These are phyloP conservation scores for Chloranthus sessilifolius DNA, from an alignment of 164 flowering plant genomes.

Conservation along the genomic window DNA sequence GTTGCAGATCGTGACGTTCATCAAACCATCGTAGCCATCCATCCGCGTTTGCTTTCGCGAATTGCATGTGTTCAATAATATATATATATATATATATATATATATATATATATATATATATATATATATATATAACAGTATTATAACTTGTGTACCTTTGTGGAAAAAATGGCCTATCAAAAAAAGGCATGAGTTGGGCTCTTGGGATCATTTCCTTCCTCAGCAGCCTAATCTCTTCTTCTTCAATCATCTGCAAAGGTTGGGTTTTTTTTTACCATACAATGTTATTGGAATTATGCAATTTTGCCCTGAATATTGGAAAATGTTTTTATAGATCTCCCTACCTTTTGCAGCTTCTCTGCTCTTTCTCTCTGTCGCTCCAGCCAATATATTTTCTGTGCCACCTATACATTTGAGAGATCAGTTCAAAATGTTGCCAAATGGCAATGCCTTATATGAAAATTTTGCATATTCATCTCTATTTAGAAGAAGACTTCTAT, in stretches of 20 bases:
- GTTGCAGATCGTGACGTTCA: no score
- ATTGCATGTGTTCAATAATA: no score
- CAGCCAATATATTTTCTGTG: constrained; percentile 36
- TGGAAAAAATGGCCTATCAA: constrained; percentile 74
- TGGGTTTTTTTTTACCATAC: no score
- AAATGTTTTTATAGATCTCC: background rate
- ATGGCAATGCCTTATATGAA: background rate
- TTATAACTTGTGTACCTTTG: constrained; percentile 67
- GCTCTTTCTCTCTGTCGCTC: constrained; percentile 44
- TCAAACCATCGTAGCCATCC: no score
- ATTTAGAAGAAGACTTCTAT: background rate
- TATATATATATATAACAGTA: no score
- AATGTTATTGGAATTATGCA: background rate
- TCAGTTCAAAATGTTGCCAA: background rate
- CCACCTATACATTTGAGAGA: constrained; percentile 34
- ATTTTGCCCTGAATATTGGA: background rate
- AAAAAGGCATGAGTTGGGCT: constrained; percentile 81
- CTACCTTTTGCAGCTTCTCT: constrained; percentile 58
- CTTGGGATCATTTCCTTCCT: constrained; percentile 81
- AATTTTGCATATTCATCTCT: background rate
- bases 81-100: no score
- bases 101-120: no score
- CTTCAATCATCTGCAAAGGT: constrained; percentile 57
- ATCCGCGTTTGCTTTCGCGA: no score
- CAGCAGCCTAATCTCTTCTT: constrained; percentile 63